Conservation (phyloP, 2,329 filamentous ascomycete genomes). For the Magnaporthiopsis poae region DNA sequence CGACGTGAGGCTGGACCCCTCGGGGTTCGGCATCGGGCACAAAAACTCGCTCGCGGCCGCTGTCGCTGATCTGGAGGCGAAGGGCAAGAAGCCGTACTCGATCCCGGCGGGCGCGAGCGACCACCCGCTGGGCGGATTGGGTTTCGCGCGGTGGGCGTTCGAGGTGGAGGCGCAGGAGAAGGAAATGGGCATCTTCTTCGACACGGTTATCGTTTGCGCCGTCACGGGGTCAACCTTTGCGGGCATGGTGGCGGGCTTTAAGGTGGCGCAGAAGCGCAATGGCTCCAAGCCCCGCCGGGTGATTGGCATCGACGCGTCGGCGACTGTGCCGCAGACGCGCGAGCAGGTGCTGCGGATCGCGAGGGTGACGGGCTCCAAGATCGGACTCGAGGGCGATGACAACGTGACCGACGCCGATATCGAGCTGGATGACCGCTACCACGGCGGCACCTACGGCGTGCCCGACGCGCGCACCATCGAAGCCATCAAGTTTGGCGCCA, state of each 20-base stretch:
- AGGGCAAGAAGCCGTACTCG: slow-evolving; percentile 56
- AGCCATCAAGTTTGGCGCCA: slow-evolving; percentile 58
- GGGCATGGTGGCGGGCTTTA: slow-evolving; percentile 65
- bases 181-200: slow-evolving; percentile 53
- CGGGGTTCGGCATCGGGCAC: slow-evolving; percentile 58
- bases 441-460: slow-evolving; percentile 58
- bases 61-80: slow-evolving; percentile 43
- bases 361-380: slow-evolving; percentile 49
- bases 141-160: slow-evolving; percentile 62
- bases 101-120: slow-evolving; percentile 64
- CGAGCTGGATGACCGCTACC: slow-evolving; percentile 53
- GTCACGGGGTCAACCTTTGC: slow-evolving; percentile 63
- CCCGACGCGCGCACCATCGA: slow-evolving; percentile 56
- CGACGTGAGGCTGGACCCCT: slow-evolving; percentile 50
- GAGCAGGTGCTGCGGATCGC: slow-evolving; percentile 60
- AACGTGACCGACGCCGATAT: slow-evolving; percentile 55
- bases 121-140: slow-evolving; percentile 59
- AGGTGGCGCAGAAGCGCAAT: slow-evolving; percentile 43
- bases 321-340: slow-evolving; percentile 50
- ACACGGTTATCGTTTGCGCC: slow-evolving; percentile 58
- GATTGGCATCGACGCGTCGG: slow-evolving; percentile 58
- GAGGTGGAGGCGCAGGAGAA: slow-evolving; percentile 57
- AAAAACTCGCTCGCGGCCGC: slow-evolving; percentile 49
- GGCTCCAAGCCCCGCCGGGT: slow-evolving; percentile 41
- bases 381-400: slow-evolving; percentile 52